phyloP scores from a whole-genome alignment of 768 basidiomycete genomes.

The Grammothele lineata region DNA sequence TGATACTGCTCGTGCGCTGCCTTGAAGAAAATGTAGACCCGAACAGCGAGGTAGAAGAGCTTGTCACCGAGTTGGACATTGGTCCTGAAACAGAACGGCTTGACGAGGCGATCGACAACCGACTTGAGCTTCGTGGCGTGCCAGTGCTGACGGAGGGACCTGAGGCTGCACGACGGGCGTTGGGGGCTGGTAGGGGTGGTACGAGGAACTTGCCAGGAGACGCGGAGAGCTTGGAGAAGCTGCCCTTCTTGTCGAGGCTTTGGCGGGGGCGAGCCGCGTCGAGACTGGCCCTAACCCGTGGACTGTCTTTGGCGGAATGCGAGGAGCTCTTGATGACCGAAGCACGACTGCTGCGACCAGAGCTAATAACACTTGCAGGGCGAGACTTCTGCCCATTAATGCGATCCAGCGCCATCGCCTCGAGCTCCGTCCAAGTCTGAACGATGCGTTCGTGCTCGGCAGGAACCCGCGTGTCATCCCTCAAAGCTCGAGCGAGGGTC shows the following conservation, averaged over 20 bases:
- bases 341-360: slow-evolving; percentile 53
- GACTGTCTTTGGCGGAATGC: slow-evolving; percentile 5
- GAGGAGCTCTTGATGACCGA: slow-evolving; percentile 29
- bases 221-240: slow-evolving; percentile 38
- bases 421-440: slow-evolving; percentile 78
- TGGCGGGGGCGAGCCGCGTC: slow-evolving; percentile 8
- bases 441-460: slow-evolving; percentile 61
- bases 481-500: slow-evolving; percentile 36
- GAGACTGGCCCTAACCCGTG: slow-evolving; percentile 3
- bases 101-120: slow-evolving; percentile 52
- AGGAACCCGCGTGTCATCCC: slow-evolving; percentile 56
- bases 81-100: slow-evolving; percentile 72
- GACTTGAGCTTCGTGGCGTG: slow-evolving; percentile 50
- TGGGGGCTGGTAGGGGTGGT: slow-evolving; percentile 37
- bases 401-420: slow-evolving; percentile 75
- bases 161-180: slow-evolving; percentile 46
- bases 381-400: slow-evolving; percentile 59
- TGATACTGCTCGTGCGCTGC: slow-evolving; percentile 69
- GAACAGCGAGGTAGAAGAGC: slow-evolving; percentile 33
- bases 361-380: slow-evolving; percentile 61
- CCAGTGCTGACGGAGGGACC: slow-evolving; percentile 37
- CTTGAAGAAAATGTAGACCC: slow-evolving; percentile 79
- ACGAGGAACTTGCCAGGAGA: slow-evolving; percentile 38
- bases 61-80: slow-evolving; percentile 39
- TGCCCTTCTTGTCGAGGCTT: slow-evolving; percentile 27